phyloP scores from a whole-genome alignment of 176 grass and related monocot genomes.

The Cenchrus americanus region DNA sequence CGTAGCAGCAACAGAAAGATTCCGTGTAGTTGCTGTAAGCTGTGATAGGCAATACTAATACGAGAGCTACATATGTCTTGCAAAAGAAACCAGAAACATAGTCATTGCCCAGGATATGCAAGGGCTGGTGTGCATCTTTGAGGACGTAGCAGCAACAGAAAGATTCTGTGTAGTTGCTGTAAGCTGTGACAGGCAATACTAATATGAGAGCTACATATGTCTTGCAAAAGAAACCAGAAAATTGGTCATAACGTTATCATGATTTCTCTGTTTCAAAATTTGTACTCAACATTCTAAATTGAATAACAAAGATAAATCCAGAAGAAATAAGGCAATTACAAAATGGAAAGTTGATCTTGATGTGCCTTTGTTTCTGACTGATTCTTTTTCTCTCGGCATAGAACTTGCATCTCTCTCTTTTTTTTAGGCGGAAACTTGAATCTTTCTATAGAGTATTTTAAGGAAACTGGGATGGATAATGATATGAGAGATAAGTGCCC shows the following conservation, averaged over 20 bases:
- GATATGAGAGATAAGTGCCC: no score
- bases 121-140: slow-evolving; percentile 33
- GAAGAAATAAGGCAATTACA: background rate
- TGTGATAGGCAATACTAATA: background rate
- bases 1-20: slow-evolving; percentile 34
- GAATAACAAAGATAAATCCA: background rate
- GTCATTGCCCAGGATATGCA: background rate
- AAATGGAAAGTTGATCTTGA: background rate
- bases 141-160: slow-evolving; percentile 33
- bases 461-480: slow-evolving; percentile 39
- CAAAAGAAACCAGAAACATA: background rate
- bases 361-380: slow-evolving; percentile 23
- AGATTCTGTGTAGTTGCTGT: slow-evolving; percentile 17
- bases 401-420: background rate
- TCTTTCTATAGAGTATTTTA: slow-evolving; percentile 3
- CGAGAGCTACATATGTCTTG: background rate
- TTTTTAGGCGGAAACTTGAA: background rate
- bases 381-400: background rate
- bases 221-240: slow-evolving; percentile 2
- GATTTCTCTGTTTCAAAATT: slow-evolving; percentile 20
- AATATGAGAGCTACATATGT: background rate
- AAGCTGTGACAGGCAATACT: slow-evolving; percentile 26
- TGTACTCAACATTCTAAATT: background rate
- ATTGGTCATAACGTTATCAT: background rate
- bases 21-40: slow-evolving; percentile 27